phyloP scores from a whole-genome alignment of 2,329 filamentous ascomycete species.

The Penicillium sp. region DNA sequence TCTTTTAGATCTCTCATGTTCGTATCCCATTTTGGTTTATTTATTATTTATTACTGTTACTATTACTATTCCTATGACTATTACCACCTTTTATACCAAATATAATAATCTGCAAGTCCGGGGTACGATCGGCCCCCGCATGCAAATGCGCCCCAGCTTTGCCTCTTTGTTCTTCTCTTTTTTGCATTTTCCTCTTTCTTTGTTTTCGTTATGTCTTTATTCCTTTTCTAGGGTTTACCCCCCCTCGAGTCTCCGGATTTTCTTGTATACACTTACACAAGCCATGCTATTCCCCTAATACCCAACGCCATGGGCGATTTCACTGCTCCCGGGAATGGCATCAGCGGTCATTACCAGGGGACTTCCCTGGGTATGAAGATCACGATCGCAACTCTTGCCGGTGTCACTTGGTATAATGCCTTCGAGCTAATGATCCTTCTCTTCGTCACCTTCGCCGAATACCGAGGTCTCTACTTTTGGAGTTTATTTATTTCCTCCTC shows the following conservation, averaged over 20 bases:
- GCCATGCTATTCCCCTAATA: slow-evolving; percentile 3
- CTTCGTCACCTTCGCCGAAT: slow-evolving; percentile 42
- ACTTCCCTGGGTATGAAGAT: slow-evolving; percentile 33
- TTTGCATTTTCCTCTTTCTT: no score
- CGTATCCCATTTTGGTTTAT: not conserved
- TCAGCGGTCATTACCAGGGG: slow-evolving; percentile 32
- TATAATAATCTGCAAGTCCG: no score
- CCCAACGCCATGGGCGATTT: slow-evolving; percentile 20
- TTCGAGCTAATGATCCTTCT: slow-evolving; percentile 43
- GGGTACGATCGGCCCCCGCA: no score
- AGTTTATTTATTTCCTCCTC: slow-evolving; percentile 40
- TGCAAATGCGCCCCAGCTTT: no score
- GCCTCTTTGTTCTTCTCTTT: no score
- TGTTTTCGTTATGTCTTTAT: no score
- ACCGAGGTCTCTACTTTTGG: slow-evolving; percentile 45
- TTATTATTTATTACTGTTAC: not conserved
- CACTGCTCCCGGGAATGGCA: slow-evolving; percentile 27
- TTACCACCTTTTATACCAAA: not conserved
- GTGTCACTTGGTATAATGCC: slow-evolving; percentile 44
- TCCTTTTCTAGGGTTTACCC: no score
- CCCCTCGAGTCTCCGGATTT: not conserved
- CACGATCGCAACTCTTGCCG: slow-evolving; percentile 41
- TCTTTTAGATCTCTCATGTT: slow-evolving; percentile 1
- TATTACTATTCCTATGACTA: not conserved
- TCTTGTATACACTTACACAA: not conserved